Evolutionary conservation across 371 early-diverging fungal genomes (phyloP).

Genomic region (Synchytrium microbalum): DNA sequence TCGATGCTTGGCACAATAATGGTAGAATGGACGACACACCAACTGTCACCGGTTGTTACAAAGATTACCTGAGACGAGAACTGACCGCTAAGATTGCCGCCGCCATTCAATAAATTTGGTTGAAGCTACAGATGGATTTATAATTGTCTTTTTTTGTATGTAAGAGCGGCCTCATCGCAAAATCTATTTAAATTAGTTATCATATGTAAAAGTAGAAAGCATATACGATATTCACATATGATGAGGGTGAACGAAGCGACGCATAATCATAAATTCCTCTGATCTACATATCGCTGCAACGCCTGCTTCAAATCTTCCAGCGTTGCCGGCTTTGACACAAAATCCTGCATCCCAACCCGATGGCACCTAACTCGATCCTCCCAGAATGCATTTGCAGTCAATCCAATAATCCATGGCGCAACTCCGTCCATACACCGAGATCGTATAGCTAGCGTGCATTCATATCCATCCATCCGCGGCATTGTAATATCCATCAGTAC

Average conservation of each 20-base stretch:
- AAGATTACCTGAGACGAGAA: slow-evolving; percentile 53
- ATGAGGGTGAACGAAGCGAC: too few relatives aligned
- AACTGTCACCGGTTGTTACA: slow-evolving; percentile 44
- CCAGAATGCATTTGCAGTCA: slow-evolving; percentile 18
- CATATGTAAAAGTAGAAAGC: too few relatives aligned
- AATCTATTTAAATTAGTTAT: too few relatives aligned
- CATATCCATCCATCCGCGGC: slow-evolving; percentile 8
- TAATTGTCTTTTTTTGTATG: too few relatives aligned
- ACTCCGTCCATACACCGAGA: not conserved
- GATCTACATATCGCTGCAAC: not conserved
- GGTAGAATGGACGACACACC: slow-evolving; percentile 16
- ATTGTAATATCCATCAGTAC: slow-evolving; percentile 10
- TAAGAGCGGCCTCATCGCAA: too few relatives aligned
- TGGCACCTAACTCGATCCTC: slow-evolving; percentile 12
- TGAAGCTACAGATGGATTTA: too few relatives aligned
- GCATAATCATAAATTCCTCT: too few relatives aligned
- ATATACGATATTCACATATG: too few relatives aligned
- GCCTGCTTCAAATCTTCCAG: not conserved
- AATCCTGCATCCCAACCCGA: slow-evolving; percentile 19
- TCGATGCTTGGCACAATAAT: slow-evolving; percentile 32
- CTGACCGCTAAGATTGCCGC: slow-evolving; percentile 50
- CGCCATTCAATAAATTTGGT: too few relatives aligned
- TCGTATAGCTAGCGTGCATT: slow-evolving; percentile 4
- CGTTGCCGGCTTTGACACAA: slow-evolving; percentile 3
- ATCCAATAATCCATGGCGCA: slow-evolving; percentile 15